These are phyloP conservation scores for Babesia gibsoni DNA, from an alignment of 169 alveolate genomes.

Conservation along the genomic window DNA sequence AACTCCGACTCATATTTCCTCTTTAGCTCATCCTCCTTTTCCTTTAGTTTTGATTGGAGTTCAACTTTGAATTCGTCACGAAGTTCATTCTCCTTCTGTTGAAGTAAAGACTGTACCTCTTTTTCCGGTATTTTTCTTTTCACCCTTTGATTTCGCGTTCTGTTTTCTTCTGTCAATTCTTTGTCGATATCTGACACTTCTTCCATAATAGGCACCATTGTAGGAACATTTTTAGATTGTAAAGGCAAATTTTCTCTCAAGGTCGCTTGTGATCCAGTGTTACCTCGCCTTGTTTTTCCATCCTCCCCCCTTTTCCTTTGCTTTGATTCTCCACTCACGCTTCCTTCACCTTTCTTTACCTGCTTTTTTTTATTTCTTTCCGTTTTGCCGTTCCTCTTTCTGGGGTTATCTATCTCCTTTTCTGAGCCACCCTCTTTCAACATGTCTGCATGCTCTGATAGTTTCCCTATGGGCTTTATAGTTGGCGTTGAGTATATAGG, in stretches of 20 bases:
- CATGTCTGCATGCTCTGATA: too few relatives aligned
- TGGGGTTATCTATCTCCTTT: not conserved
- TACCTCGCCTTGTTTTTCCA: not conserved
- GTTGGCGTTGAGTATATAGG: too few relatives aligned
- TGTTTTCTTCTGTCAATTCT: not conserved
- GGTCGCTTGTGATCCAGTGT: not conserved
- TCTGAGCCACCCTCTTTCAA: not conserved
- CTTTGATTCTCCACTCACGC: not conserved
- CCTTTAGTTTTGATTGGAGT: too few relatives aligned
- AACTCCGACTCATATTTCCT: too few relatives aligned
- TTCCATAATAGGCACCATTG: not conserved
- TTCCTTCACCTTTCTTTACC: not conserved
- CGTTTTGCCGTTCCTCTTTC: not conserved
- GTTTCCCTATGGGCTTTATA: too few relatives aligned
- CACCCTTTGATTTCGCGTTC: not conserved
- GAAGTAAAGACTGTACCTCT: too few relatives aligned
- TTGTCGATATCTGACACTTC: not conserved
- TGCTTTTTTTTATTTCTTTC: not conserved
- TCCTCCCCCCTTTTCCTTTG: not conserved
- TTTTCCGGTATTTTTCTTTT: too few relatives aligned
- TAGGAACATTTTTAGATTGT: not conserved
- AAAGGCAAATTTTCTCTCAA: not conserved
- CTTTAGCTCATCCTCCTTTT: too few relatives aligned
- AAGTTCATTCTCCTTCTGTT: too few relatives aligned
- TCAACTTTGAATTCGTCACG: too few relatives aligned